Percentiles rank a stretch among this genome's conserved stretches.
These are phyloP conservation scores for Cyberlindnera veronae DNA, from an alignment of 805 yeast genomes.

Conservation along the genomic window DNA sequence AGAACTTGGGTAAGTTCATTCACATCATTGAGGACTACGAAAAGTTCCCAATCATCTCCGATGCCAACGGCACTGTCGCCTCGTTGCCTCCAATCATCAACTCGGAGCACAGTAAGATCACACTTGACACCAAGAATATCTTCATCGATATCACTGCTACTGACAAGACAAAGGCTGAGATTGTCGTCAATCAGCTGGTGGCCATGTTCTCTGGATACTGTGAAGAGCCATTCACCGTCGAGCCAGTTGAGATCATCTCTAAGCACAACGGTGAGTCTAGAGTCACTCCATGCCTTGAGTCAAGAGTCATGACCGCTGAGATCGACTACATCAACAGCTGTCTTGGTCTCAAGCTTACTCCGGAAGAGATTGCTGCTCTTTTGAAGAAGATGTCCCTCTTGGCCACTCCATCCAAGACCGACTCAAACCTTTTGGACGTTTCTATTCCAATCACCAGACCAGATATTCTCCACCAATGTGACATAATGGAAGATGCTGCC, in stretches of 20 bases:
- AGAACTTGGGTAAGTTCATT: slow-evolving; percentile 82
- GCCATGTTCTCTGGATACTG: slow-evolving; percentile 95
- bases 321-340: slow-evolving; percentile 86
- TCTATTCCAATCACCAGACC: slow-evolving; percentile 93
- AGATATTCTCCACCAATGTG: slow-evolving; percentile 95
- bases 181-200: slow-evolving; percentile 87
- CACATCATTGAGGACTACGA: slow-evolving; percentile 87
- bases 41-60: slow-evolving; percentile 86
- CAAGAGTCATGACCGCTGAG: slow-evolving; percentile 71
- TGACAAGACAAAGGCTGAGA: slow-evolving; percentile 89
- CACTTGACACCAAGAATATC: slow-evolving; percentile 79
- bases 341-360: slow-evolving; percentile 74
- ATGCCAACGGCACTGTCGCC: slow-evolving; percentile 69
- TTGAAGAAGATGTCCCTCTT: slow-evolving; percentile 77
- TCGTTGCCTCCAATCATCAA: slow-evolving; percentile 97
- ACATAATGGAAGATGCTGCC: slow-evolving; percentile 98
- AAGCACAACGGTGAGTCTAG: slow-evolving; percentile 77
- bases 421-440: slow-evolving; percentile 39
- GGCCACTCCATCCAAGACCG: slow-evolving; percentile 49
- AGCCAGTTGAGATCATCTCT: slow-evolving; percentile 83
- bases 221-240: slow-evolving; percentile 75
- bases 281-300: slow-evolving; percentile 66
- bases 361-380: slow-evolving; percentile 63
- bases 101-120: slow-evolving; percentile 84
- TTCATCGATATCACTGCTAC: slow-evolving; percentile 94